Conservation (phyloP, 257 asterid species). For the Nicotiana obtusifolia region DNA sequence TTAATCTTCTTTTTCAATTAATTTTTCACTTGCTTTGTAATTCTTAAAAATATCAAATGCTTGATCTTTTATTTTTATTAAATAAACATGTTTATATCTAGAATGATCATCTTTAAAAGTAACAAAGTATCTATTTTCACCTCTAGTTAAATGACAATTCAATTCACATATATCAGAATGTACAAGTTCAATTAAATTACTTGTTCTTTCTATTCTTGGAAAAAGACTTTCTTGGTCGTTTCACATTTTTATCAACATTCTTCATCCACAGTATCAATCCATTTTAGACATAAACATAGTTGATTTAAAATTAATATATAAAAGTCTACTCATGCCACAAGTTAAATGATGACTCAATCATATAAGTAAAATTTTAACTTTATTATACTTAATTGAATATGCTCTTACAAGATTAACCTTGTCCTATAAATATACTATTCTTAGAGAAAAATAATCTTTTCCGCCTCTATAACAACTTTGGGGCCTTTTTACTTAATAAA, state of each 20-base stretch:
- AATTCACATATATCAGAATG: not conserved
- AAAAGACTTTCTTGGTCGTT: not conserved
- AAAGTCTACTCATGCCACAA: not conserved
- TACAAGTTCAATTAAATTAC: not conserved
- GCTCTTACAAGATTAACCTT: not conserved
- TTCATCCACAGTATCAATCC: not conserved
- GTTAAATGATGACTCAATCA: not conserved
- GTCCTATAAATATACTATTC: not conserved
- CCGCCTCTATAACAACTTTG: not conserved
- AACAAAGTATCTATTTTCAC: not conserved
- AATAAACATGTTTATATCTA: not conserved
- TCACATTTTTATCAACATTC: not conserved
- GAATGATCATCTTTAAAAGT: not conserved
- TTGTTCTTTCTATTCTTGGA: not conserved
- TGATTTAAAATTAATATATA: not conserved
- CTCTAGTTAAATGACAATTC: not conserved
- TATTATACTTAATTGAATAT: slow-evolving; percentile 6
- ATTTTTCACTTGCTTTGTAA: not conserved
- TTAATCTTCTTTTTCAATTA: not conserved
- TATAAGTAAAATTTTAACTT: not conserved
- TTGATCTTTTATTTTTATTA: not conserved
- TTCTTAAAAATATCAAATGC: not conserved
- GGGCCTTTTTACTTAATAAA: not conserved
- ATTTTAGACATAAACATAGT: not conserved
- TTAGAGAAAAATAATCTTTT: not conserved